A percentile compares a stretch with the other conserved stretches of the same genome.
phyloP scores from a whole-genome alignment of 129 eudicot genomes.

The Cynara cardunculus region DNA sequence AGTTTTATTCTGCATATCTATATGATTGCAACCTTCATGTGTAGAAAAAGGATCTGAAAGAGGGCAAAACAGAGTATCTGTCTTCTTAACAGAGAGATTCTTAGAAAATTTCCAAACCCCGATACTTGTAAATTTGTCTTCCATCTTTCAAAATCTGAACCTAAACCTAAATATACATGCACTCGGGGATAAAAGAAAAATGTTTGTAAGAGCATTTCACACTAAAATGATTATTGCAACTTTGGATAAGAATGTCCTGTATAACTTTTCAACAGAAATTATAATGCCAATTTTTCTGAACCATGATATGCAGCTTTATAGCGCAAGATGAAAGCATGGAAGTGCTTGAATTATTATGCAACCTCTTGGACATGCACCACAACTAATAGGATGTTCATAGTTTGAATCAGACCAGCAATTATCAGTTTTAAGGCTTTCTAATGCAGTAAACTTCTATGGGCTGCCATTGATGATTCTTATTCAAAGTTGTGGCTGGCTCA shows the following conservation, averaged over 20 bases:
- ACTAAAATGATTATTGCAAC: not conserved
- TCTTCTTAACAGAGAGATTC: not conserved
- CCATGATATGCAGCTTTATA: not conserved
- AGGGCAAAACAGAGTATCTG: not conserved
- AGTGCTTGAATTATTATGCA: not conserved
- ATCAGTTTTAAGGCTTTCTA: not conserved
- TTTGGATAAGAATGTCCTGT: not conserved
- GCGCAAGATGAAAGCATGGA: not conserved
- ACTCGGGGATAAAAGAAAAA: not conserved
- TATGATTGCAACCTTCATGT: not conserved
- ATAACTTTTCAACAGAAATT: not conserved
- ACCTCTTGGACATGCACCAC: not conserved
- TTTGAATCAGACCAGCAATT: not conserved
- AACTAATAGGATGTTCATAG: not conserved
- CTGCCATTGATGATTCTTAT: conserved; percentile 1
- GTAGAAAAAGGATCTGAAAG: not conserved
- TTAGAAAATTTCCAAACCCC: not conserved
- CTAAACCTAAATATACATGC: not conserved
- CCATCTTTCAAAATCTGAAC: not conserved
- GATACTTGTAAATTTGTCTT: not conserved
- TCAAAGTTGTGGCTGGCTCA: not conserved
- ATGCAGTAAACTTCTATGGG: not conserved
- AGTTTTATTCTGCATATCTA: not conserved
- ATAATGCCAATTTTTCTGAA: not conserved
- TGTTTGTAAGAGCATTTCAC: not conserved